phyloP scores from a whole-genome alignment of 2,329 filamentous ascomycete genomes.

The Fusarium algeriense region DNA sequence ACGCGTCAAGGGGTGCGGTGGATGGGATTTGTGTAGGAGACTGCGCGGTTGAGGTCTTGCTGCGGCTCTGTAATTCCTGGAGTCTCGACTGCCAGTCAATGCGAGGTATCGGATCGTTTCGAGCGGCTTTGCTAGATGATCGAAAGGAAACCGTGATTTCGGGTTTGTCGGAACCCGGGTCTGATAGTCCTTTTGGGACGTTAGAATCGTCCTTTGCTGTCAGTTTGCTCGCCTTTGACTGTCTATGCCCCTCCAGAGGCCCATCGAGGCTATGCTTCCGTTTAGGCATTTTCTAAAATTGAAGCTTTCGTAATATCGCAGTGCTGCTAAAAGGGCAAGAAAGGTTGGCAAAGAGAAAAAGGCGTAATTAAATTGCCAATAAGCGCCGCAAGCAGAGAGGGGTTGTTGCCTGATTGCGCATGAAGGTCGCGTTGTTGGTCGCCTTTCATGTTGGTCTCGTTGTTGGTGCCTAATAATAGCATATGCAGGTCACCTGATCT shows the following conservation, averaged over 20 bases:
- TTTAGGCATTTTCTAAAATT: neutral
- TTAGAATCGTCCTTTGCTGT: neutral
- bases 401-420: neutral
- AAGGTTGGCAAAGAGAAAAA: neutral
- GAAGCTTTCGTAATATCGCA: too few relatives aligned
- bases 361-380: neutral
- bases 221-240: neutral
- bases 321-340: neutral
- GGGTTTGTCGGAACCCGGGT: neutral
- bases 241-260: neutral
- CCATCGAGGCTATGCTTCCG: neutral
- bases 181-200: neutral
- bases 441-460: too few relatives aligned
- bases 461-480: neutral
- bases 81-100: neutral
- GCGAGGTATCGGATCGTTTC: neutral
- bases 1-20: neutral
- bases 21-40: neutral
- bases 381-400: neutral
- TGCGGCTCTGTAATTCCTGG: neutral
- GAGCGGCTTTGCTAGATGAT: neutral
- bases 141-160: neutral
- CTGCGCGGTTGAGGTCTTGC: neutral
- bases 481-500: neutral
- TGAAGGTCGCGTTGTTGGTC: neutral